Conservation (phyloP, 2,329 filamentous ascomycete genomes). For the Botrytis tulipae region DNA sequence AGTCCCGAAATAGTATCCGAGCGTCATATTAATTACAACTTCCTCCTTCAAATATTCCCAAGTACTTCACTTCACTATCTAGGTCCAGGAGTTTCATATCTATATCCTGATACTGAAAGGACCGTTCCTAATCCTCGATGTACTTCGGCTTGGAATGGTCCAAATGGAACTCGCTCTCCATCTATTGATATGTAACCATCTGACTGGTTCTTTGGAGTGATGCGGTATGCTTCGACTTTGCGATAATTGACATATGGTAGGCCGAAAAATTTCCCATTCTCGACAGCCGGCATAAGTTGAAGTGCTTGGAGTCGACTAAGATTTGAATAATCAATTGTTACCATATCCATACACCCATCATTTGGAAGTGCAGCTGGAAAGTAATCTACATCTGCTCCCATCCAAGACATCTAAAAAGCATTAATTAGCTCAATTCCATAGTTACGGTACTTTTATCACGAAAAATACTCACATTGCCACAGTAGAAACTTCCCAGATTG, state of each 20-base stretch:
- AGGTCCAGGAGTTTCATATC: conserved; percentile 17
- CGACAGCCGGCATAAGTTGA: conserved; percentile 65
- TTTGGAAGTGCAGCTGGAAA: conserved; percentile 77
- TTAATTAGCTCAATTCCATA: neutral
- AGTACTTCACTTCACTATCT: neutral
- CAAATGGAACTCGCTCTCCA: conserved; percentile 80
- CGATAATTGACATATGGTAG: conserved; percentile 71
- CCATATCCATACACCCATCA: conserved; percentile 80
- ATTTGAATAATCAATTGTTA: conserved; percentile 69
- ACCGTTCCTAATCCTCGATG: conserved; percentile 77
- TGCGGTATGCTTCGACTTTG: conserved; percentile 78
- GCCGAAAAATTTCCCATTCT: conserved; percentile 73
- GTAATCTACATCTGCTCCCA: conserved; percentile 81
- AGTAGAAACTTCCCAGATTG: conserved; percentile 85
- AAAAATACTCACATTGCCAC: conserved; percentile 68
- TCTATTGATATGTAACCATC: conserved; percentile 88
- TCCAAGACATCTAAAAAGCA: conserved; percentile 68
- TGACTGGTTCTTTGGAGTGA: conserved; percentile 67
- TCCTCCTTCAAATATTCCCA: neutral
- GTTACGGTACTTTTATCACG: neutral
- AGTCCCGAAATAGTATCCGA: neutral
- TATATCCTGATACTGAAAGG: conserved; percentile 15
- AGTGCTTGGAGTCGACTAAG: conserved; percentile 64
- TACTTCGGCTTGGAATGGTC: conserved; percentile 84
- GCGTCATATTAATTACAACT: neutral